Percentiles rank a stretch among this genome's conserved stretches.
These are phyloP conservation scores for Lipomyces anomalus DNA, from an alignment of 805 yeast species.

Conservation along the genomic window DNA sequence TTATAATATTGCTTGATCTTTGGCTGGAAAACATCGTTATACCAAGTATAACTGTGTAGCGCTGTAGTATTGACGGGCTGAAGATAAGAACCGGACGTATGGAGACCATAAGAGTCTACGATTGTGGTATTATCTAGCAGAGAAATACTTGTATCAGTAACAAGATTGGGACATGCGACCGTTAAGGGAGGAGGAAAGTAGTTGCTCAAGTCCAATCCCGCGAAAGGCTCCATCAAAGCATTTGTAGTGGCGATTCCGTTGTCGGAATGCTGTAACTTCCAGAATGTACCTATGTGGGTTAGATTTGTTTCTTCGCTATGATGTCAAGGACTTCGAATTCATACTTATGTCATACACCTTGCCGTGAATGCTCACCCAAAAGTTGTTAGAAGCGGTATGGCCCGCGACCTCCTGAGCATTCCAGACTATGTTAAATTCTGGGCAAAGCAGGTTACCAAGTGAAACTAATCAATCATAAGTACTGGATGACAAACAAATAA, in stretches of 20 bases:
- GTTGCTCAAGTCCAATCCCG: constrained; percentile 37
- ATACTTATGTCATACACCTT: constrained; percentile 38
- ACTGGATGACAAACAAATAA: not conserved
- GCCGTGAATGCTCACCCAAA: constrained; percentile 38
- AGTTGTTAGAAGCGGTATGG: constrained; percentile 36
- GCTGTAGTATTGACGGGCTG: constrained; percentile 31
- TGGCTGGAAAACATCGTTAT: constrained; percentile 34
- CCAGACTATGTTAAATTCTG: constrained; percentile 40
- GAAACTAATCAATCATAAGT: constrained; percentile 23
- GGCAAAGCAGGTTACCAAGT: constrained; percentile 37
- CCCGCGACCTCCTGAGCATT: constrained; percentile 32
- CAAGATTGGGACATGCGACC: constrained; percentile 38
- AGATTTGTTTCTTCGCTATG: no score
- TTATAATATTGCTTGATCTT: constrained; percentile 33
- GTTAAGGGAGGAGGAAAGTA: constrained; percentile 40
- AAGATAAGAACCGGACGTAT: constrained; percentile 31
- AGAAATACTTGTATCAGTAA: constrained; percentile 30
- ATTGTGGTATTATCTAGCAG: constrained; percentile 32
- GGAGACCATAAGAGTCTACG: constrained; percentile 31
- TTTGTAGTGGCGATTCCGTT: constrained; percentile 33
- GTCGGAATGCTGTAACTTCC: constrained; percentile 39
- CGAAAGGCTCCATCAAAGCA: constrained; percentile 34
- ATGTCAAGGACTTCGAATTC: not conserved
- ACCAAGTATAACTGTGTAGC: constrained; percentile 36
- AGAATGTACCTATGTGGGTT: constrained; percentile 28